These are phyloP conservation scores for Aschersonia sp. DNA, from an alignment of 2,329 filamentous ascomycete genomes.

Conservation along the genomic window DNA sequence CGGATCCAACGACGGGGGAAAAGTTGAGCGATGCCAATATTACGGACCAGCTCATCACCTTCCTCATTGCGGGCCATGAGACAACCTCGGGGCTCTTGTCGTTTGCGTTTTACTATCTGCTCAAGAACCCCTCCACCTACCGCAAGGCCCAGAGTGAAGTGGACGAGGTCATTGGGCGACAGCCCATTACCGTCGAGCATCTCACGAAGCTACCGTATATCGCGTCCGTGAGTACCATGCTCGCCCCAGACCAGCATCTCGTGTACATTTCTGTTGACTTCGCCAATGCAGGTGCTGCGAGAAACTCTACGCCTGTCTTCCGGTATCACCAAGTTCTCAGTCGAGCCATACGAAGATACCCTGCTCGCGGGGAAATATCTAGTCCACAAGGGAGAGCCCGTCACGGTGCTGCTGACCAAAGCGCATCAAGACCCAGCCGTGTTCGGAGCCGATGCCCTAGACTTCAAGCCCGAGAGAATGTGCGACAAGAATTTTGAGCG, in stretches of 20 bases:
- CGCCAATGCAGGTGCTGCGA: slow-evolving; percentile 30
- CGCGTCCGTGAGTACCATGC: slow-evolving; percentile 26
- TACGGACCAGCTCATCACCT: slow-evolving; percentile 58
- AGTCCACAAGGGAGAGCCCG: slow-evolving; percentile 34
- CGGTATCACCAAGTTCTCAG: slow-evolving; percentile 41
- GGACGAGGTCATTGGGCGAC: slow-evolving; percentile 46
- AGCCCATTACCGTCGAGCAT: slow-evolving; percentile 44
- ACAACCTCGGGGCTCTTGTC: slow-evolving; percentile 55
- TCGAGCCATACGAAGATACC: slow-evolving; percentile 37
- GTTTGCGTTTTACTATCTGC: slow-evolving; percentile 49
- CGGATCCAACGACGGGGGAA: slow-evolving; percentile 52
- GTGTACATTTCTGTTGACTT: neutral
- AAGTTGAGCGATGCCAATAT: slow-evolving; percentile 49
- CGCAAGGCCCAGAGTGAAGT: slow-evolving; percentile 52
- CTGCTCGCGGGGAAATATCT: slow-evolving; percentile 48
- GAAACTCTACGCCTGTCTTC: slow-evolving; percentile 51
- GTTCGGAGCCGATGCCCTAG: slow-evolving; percentile 48
- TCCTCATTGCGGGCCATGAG: slow-evolving; percentile 57
- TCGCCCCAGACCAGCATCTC: slow-evolving; percentile 5
- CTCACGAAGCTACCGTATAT: slow-evolving; percentile 52
- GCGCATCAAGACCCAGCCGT: slow-evolving; percentile 49
- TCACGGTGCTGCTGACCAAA: slow-evolving; percentile 34
- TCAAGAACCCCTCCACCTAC: slow-evolving; percentile 47
- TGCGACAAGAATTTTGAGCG: slow-evolving; percentile 50
- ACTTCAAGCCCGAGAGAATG: slow-evolving; percentile 61